phyloP scores from a whole-genome alignment of 495 filamentous ascomycete genomes.

The Neurospora africana region DNA sequence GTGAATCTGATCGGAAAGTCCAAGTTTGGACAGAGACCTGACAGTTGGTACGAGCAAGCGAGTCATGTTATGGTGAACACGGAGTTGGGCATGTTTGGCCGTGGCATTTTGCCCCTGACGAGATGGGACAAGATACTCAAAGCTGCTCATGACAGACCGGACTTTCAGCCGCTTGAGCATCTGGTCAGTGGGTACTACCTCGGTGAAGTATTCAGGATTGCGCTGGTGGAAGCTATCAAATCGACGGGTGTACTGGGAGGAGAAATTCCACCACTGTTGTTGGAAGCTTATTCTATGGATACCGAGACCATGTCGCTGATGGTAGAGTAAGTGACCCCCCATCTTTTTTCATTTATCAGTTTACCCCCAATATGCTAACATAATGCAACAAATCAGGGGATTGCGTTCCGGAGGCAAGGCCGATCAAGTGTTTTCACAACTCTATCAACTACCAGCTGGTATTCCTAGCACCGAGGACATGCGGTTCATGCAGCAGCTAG shows the following conservation, averaged over 20 bases:
- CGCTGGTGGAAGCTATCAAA: conserved; percentile 52
- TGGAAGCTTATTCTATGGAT: conserved; percentile 47
- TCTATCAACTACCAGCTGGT: background rate
- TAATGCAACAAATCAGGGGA: background rate
- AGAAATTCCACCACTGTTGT: conserved; percentile 40
- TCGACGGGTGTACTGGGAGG: conserved; percentile 46
- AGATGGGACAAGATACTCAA: conserved; percentile 63
- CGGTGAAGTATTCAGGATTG: conserved; percentile 66
- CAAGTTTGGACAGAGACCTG: conserved; percentile 41
- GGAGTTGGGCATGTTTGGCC: conserved; percentile 72
- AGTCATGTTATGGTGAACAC: conserved; percentile 66
- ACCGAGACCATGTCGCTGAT: conserved; percentile 51
- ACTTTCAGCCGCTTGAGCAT: conserved; percentile 80
- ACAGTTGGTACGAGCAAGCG: conserved; percentile 45
- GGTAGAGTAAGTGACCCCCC: conserved; percentile 36
- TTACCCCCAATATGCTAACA: background rate
- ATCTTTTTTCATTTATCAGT: background rate
- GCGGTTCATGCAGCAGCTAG: conserved; percentile 39
- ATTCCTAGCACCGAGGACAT: conserved; percentile 39
- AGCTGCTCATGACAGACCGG: conserved; percentile 53
- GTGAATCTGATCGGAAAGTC: conserved; percentile 38
- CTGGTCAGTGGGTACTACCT: conserved; percentile 75
- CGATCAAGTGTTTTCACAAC: background rate
- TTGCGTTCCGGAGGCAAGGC: background rate
- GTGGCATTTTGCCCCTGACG: conserved; percentile 58